Percentiles rank a stretch among this genome's conserved stretches.
Evolutionary conservation across 2,329 filamentous ascomycete genomes (phyloP).

Genomic region (Clathrospora elynae): DNA sequence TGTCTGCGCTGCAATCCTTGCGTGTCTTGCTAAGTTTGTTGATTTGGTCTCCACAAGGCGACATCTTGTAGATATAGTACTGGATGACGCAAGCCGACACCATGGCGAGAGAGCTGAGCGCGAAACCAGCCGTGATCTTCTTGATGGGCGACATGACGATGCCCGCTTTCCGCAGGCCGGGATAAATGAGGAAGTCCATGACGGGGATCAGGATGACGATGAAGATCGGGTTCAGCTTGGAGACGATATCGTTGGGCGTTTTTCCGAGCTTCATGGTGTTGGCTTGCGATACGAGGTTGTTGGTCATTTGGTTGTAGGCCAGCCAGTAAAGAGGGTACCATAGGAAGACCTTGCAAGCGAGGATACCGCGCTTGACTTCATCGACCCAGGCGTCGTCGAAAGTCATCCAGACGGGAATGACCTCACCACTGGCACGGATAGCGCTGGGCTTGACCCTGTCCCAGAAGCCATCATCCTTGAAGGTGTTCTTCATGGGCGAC

Average conservation of each 20-base stretch:
- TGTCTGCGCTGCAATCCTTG: slow-evolving; percentile 49
- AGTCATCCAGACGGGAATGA: slow-evolving; percentile 72
- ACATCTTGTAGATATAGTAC: slow-evolving; percentile 56
- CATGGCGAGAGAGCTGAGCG: slow-evolving; percentile 66
- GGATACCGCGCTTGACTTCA: slow-evolving; percentile 68
- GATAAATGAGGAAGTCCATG: slow-evolving; percentile 70
- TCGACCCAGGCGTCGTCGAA: slow-evolving; percentile 82
- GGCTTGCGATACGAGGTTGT: slow-evolving; percentile 71
- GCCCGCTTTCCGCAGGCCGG: slow-evolving; percentile 66
- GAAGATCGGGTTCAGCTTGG: slow-evolving; percentile 76
- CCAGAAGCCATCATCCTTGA: slow-evolving; percentile 58
- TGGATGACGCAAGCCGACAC: slow-evolving; percentile 63
- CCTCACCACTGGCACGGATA: slow-evolving; percentile 42
- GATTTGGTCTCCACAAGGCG: slow-evolving; percentile 33
- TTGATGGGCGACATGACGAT: slow-evolving; percentile 76
- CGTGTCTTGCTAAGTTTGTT: slow-evolving; percentile 47
- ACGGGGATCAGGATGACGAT: slow-evolving; percentile 69
- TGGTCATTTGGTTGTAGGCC: slow-evolving; percentile 62
- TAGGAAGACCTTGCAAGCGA: slow-evolving; percentile 51
- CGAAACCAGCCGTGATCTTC: slow-evolving; percentile 73
- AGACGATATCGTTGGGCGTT: slow-evolving; percentile 77
- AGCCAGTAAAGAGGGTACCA: slow-evolving; percentile 62
- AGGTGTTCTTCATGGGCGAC: slow-evolving; percentile 28
- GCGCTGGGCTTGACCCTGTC: slow-evolving; percentile 65
- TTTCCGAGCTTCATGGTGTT: slow-evolving; percentile 69